Evolutionary conservation across 257 asterid species (phyloP), one percentile per base, ranked within the genome.

Genomic region (Ligustrum vulgare): DNA sequence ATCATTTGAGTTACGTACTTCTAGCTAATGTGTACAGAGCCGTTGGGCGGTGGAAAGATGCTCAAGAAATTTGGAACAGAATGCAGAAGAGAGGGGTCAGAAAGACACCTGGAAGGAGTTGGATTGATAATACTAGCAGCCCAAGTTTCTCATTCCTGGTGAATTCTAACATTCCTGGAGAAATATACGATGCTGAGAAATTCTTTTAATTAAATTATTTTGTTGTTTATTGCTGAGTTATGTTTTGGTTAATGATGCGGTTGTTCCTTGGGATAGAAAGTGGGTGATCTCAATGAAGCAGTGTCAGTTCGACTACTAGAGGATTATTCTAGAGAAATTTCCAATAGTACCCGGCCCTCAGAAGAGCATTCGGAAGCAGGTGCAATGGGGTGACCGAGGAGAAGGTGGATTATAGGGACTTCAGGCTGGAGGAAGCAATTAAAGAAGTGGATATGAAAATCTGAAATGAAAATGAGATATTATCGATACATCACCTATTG

Each of bases 21-120:
- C 82, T 92, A 33, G 93, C 93, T 15, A 94, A 87, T 69, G 89
- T 89, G 65, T 94, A 92, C 65, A 85, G 90, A 60, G 86, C 89
- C 7, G 88, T 85, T 41, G 98, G 98, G 65, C 84, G 96, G 75
- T 94, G 93, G 92, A 76, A 83, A 67, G 98, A 94, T 80, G 92
- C 99, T 71, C 89, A 86, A 41, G 80, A 81, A 75, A 45, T 89
- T 35, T 80, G 92, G 90, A 82, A 70, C 36, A 79, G 72, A 76
- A 91, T 92, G 99, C 83, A 72, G 78, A 81, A 72, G 51, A 85
- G 85, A 75, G 90, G 91, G 23, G 86, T 91, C 35, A 83, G 74
- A 22, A 94, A 94, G 83, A 45, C 80, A 73, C 91, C 98, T 22
- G 98, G 97, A 49, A 85, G 73, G 86, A 94, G 99, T 81, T 92